Base-by-base conservation (phyloP, 176 grass and related monocot genomes). In the Luzula sylvatica region DNA sequence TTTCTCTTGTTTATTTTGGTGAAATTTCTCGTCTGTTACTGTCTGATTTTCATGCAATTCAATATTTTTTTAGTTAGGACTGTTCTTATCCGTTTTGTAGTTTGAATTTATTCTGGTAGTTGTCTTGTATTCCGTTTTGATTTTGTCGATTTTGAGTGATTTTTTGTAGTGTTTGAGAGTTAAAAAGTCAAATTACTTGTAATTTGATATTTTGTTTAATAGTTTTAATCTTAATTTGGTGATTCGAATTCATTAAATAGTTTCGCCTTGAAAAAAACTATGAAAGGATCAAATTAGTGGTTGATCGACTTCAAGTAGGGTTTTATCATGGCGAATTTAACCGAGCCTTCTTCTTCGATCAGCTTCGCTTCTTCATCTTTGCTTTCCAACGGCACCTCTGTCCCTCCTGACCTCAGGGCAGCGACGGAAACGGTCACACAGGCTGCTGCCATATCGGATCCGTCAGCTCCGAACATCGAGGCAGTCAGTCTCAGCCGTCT, bases 301-400 rank as follows among this genome's bases (percentile, higher is more conserved):
- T 41, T 15, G 18, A 22, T 43, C 15, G 42, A 20, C 38, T 59
- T 41, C 38, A 16, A 41, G 41, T 27, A 27, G 57, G 22, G 7
- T 43, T 59, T 46, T 27, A 24, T 13, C 23, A 64, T 64, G 59
- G 25, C 42, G 18, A 64, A 49, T 32, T 64, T 49, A 3, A 64
- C 59, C 71, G 83, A 87, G 58, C 74, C 64, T 38, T 78, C 83
- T 20, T 87, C 83, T 20, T 87, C 78, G 51, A 71, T 83, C 65
- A 87, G 78, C 21, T 67, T 82, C 52, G 60, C 67, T 21, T 82
- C 78, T 4, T 83, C 83, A 1, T 87, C 83, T 5, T 77, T 82
- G 38, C 74, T 72, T 7, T 87, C 83, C 55, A 87, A 87, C 20
- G 83, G 74, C 38, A 67, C 78, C 12, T 82, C 78, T 27, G 29